These are phyloP conservation scores for Endoconidiophora laricicola DNA, from an alignment of 2,329 filamentous ascomycete genomes.

Conservation along the genomic window DNA sequence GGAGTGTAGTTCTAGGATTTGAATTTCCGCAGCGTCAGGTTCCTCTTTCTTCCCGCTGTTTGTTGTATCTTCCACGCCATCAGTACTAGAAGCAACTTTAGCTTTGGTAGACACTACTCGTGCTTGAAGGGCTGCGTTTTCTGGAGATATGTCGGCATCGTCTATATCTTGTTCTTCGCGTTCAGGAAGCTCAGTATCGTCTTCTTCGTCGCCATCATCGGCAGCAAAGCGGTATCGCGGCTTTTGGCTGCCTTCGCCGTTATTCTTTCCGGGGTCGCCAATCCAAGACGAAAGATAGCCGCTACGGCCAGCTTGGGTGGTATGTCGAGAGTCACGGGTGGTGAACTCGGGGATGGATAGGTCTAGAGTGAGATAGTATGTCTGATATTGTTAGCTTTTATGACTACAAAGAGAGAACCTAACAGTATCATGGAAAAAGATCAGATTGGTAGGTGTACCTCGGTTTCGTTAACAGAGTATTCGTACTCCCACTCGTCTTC, in stretches of 20 bases:
- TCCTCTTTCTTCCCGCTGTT: slow-evolving; percentile 8
- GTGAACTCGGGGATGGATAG: slow-evolving; percentile 41
- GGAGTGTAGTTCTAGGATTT: slow-evolving; percentile 71
- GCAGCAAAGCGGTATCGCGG: slow-evolving; percentile 14
- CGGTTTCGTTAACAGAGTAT: slow-evolving; percentile 46
- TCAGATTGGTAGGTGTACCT: slow-evolving; percentile 25
- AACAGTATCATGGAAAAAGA: neutral
- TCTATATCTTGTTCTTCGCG: slow-evolving; percentile 20
- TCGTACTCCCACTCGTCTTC: slow-evolving; percentile 53
- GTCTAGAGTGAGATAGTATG: slow-evolving; percentile 47
- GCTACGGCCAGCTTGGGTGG: slow-evolving; percentile 13
- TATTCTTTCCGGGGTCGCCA: slow-evolving; percentile 10
- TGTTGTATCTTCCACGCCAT: slow-evolving; percentile 4
- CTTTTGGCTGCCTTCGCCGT: neutral
- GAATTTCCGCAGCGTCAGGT: slow-evolving; percentile 32
- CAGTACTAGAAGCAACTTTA: neutral
- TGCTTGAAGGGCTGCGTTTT: neutral
- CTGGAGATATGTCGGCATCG: slow-evolving; percentile 3
- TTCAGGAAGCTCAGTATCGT: slow-evolving; percentile 20
- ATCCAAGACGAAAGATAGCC: slow-evolving; percentile 19
- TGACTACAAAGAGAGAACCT: neutral
- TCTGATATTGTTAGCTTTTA: slow-evolving; percentile 24
- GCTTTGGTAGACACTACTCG: neutral
- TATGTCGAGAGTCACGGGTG: slow-evolving; percentile 11
- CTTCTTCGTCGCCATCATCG: slow-evolving; percentile 17